Percentiles rank a stretch among this genome's conserved stretches.
phyloP scores from a whole-genome alignment of 768 basidiomycete genomes.

The Boletus barrowsii region DNA sequence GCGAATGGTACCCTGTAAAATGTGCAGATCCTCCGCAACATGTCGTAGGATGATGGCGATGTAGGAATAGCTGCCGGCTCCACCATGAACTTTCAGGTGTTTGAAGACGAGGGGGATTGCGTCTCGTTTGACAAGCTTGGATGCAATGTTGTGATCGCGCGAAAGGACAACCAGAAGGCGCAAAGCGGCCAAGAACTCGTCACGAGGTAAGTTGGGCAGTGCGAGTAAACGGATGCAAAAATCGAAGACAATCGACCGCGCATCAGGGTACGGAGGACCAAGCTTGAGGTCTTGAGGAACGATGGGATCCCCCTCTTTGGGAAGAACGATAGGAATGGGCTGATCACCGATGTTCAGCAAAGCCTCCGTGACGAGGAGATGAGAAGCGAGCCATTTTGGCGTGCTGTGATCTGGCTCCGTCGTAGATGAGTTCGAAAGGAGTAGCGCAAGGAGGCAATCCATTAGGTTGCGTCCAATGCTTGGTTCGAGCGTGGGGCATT shows the following conservation, averaged over 20 bases:
- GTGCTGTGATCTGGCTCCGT: constrained; percentile 50
- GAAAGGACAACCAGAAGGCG: constrained; percentile 85
- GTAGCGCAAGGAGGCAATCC: constrained; percentile 63
- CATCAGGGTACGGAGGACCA: constrained; percentile 62
- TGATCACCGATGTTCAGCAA: constrained; percentile 75
- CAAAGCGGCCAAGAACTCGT: constrained; percentile 79
- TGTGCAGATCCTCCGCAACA: constrained; percentile 71
- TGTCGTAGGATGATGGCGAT: constrained; percentile 90
- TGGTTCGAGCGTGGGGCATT: constrained; percentile 60
- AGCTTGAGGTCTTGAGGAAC: constrained; percentile 46
- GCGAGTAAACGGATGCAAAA: constrained; percentile 71
- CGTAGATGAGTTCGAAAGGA: constrained; percentile 54
- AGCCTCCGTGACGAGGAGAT: constrained; percentile 82
- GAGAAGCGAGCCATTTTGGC: constrained; percentile 87
- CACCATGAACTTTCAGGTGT: constrained; percentile 55
- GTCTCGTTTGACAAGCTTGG: constrained; percentile 63
- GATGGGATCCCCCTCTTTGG: constrained; percentile 69
- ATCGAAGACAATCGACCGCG: constrained; percentile 67
- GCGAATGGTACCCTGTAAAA: constrained; percentile 70
- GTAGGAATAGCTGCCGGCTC: constrained; percentile 74
- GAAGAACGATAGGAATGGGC: constrained; percentile 59
- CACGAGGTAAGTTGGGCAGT: constrained; percentile 61
- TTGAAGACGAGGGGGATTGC: constrained; percentile 65
- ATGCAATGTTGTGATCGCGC: constrained; percentile 60
- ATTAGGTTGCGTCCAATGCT: constrained; percentile 58